A percentile compares a stretch with the other conserved stretches of the same genome.
Conservation (phyloP, 345 rosid genomes). For the Angophora floribunda region DNA sequence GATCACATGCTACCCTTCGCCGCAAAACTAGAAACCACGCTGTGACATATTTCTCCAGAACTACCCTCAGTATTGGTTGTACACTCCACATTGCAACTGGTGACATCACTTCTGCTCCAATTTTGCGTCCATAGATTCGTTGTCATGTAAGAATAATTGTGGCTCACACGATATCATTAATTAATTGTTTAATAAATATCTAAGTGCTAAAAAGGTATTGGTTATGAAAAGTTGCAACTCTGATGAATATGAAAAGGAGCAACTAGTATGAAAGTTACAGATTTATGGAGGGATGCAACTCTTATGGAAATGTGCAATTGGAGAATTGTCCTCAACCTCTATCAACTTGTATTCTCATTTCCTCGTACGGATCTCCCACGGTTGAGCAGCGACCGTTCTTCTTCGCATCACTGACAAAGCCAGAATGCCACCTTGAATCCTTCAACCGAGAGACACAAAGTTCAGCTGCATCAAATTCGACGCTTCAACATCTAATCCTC, state of each 20-base stretch:
- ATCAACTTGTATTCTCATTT: neutral
- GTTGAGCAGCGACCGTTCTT: neutral
- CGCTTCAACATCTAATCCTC: neutral
- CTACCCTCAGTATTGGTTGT: no score
- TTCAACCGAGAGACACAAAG: neutral
- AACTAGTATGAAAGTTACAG: no score
- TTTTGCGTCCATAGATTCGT: fast-evolving
- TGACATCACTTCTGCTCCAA: no score
- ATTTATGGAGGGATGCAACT: no score
- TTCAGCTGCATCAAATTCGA: neutral
- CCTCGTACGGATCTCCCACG: neutral
- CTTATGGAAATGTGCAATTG: no score
- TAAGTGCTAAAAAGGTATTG: neutral
- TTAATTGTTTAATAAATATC: no score
- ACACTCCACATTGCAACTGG: no score
- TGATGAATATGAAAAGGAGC: no score
- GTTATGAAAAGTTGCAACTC: neutral
- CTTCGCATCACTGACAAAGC: neutral
- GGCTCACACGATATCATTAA: no score
- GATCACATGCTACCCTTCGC: no score
- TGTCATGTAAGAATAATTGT: no score
- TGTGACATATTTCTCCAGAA: neutral
- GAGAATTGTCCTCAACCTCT: neutral
- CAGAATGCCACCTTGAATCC: neutral
- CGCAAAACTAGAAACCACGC: no score